These are phyloP conservation scores for Mycena leptocephala DNA, from an alignment of 768 basidiomycete genomes.

Conservation along the genomic window DNA sequence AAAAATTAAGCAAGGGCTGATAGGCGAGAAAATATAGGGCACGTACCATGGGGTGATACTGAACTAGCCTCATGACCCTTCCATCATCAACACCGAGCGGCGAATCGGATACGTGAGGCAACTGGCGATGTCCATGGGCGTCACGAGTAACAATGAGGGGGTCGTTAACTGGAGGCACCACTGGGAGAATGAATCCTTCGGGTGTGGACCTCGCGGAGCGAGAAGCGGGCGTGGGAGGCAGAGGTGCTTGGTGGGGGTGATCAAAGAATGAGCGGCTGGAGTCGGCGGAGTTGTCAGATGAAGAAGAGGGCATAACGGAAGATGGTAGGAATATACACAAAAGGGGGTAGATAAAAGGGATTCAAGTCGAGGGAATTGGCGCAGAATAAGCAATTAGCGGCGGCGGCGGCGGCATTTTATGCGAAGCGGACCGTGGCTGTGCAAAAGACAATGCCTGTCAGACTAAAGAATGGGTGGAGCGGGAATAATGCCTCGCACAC, in stretches of 20 bases:
- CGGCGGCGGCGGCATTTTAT: background rate
- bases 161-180: background rate
- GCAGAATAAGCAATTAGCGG: background rate
- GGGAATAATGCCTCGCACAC: background rate
- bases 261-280: background rate
- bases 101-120: background rate
- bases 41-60: background rate
- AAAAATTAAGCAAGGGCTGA: background rate
- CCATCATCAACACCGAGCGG: background rate
- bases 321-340: background rate
- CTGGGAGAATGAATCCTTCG: background rate
- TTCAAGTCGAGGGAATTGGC: background rate
- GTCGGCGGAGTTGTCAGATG: background rate
- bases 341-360: background rate
- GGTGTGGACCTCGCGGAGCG: background rate
- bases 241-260: background rate
- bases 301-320: background rate
- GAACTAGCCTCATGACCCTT: background rate
- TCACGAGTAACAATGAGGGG: background rate
- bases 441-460: background rate
- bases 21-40: background rate
- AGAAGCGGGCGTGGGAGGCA: background rate
- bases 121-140: background rate
- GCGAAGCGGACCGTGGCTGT: background rate
- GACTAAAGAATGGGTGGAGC: background rate